phyloP scores from a whole-genome alignment of 306 rosid species.

The Sesbania bispinosa region DNA sequence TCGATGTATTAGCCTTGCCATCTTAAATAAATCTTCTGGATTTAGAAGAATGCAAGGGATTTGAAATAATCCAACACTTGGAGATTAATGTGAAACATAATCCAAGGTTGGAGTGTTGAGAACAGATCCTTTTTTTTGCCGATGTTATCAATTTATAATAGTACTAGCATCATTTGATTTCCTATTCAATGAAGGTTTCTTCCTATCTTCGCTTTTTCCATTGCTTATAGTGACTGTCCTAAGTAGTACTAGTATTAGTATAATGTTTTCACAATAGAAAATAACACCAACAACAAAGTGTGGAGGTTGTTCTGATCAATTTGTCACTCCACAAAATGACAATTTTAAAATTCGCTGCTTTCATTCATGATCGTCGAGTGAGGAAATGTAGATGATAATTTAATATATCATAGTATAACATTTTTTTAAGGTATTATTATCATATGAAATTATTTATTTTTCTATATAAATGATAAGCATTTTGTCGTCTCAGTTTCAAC shows the following conservation, averaged over 20 bases:
- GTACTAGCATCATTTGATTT: conserved; percentile 9
- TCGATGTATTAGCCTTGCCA: neutral
- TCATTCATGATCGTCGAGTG: neutral
- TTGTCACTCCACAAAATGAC: neutral
- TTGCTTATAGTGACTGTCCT: neutral
- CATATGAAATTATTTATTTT: too few relatives aligned
- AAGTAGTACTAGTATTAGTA: neutral
- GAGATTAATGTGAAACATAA: conserved; percentile 28
- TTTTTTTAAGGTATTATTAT: too few relatives aligned
- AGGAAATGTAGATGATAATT: neutral
- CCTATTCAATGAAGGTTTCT: conserved; percentile 32
- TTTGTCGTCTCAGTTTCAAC: too few relatives aligned
- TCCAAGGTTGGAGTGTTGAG: conserved; percentile 31
- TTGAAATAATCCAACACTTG: conserved; percentile 50
- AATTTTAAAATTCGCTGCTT: neutral
- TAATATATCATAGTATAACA: too few relatives aligned
- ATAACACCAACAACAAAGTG: neutral
- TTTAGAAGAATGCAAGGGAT: conserved; percentile 29
- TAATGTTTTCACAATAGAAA: neutral
- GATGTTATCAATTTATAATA: neutral
- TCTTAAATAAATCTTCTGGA: conserved; percentile 18
- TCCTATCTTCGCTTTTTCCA: neutral
- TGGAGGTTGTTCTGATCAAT: neutral
- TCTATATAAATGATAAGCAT: too few relatives aligned
- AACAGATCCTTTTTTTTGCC: neutral